Percentiles rank a stretch among this genome's conserved stretches.
These are phyloP conservation scores for Colletotrichum kahawae DNA, from an alignment of 2,329 filamentous ascomycete genomes.

Conservation along the genomic window DNA sequence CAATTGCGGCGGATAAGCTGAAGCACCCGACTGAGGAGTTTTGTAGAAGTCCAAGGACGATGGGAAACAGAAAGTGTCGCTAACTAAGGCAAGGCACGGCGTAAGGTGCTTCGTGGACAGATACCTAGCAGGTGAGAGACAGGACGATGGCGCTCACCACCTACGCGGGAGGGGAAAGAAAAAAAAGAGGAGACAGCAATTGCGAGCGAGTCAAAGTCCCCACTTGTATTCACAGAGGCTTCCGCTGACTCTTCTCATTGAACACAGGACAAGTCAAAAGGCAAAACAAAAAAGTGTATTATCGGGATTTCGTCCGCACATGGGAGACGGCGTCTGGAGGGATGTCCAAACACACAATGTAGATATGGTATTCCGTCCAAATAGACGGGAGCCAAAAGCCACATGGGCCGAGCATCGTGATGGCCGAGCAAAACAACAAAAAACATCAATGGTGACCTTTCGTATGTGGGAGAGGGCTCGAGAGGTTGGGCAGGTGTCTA, in stretches of 20 bases:
- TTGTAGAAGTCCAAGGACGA: neutral
- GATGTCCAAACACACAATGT: neutral
- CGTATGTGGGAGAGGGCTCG: neutral
- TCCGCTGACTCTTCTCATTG: neutral
- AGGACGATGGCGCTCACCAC: neutral
- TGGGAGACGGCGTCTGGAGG: neutral
- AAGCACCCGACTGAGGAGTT: neutral
- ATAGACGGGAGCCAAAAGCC: neutral
- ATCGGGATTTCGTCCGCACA: neutral
- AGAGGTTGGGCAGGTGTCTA: neutral
- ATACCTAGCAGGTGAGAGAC: neutral
- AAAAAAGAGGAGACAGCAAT: neutral
- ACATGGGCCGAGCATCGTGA: neutral
- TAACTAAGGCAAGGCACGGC: constrained; percentile 18
- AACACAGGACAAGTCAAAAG: neutral
- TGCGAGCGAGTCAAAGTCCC: constrained; percentile 12
- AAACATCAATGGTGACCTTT: neutral
- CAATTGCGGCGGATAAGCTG: neutral
- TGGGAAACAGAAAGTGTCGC: constrained; percentile 11
- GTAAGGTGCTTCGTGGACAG: neutral
- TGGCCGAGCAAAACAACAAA: neutral
- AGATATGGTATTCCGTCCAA: neutral
- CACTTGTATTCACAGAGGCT: constrained; percentile 1
- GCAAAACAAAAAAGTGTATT: neutral
- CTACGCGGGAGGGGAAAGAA: neutral